These are phyloP conservation scores for Aureobasidium pullulans DNA, from an alignment of 2,329 filamentous ascomycete species.

Conservation along the genomic window DNA sequence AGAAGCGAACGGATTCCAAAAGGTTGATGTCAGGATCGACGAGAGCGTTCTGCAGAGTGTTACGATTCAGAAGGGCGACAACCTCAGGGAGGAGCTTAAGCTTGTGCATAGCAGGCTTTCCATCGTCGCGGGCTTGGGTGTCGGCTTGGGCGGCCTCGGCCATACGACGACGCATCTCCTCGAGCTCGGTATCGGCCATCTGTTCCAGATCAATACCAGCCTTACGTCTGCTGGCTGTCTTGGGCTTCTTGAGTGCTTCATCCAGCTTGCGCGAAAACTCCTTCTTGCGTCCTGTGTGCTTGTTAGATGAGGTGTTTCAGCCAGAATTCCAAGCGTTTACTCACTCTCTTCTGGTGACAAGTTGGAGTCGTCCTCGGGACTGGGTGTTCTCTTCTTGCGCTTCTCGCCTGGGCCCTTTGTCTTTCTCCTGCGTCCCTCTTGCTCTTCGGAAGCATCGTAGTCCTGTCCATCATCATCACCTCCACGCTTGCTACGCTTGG, in stretches of 20 bases:
- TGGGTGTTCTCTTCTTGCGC: constrained; percentile 32
- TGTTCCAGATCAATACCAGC: constrained; percentile 89
- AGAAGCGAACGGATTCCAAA: constrained; percentile 90
- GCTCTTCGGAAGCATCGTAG: constrained; percentile 45
- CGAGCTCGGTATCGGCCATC: constrained; percentile 83
- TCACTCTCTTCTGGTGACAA: constrained; percentile 75
- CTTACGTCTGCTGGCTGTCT: constrained; percentile 65
- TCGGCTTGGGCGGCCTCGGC: constrained; percentile 82
- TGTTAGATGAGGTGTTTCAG: constrained; percentile 16
- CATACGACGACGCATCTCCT: constrained; percentile 81
- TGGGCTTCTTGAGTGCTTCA: constrained; percentile 77
- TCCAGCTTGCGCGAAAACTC: constrained; percentile 85
- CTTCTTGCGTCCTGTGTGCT: constrained; percentile 54
- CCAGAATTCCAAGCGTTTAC: constrained; percentile 25
- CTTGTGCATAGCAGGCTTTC: constrained; percentile 82
- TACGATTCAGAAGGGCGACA: constrained; percentile 78
- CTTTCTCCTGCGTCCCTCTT: constrained; percentile 47
- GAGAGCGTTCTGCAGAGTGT: constrained; percentile 74
- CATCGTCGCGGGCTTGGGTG: constrained; percentile 69
- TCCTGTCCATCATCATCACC: constrained; percentile 45
- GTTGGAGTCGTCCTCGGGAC: constrained; percentile 66
- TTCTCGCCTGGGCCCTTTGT: constrained; percentile 35
- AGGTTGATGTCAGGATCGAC: constrained; percentile 94
- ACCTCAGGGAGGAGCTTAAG: constrained; percentile 90
- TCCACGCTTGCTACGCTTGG: constrained; percentile 49